Conservation (phyloP, 2,329 filamentous ascomycete genomes). For the Colletotrichum sp. region DNA sequence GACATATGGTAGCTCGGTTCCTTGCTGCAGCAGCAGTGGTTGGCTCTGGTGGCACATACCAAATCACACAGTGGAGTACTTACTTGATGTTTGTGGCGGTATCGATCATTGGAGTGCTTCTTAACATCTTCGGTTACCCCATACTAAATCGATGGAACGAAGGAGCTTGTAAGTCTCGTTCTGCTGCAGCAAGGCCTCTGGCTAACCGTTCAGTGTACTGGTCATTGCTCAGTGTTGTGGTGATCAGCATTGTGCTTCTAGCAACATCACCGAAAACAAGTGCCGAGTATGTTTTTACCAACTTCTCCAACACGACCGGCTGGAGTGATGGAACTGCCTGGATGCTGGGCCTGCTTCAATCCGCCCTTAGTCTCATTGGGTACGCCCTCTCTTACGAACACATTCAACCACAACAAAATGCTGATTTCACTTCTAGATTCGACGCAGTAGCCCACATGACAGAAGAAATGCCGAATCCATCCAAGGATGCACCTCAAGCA, state of each 20-base stretch:
- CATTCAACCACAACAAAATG: not conserved
- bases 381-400: slow-evolving; percentile 47
- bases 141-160: slow-evolving; percentile 48
- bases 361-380: slow-evolving; percentile 37
- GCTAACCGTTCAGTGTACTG: slow-evolving; percentile 36
- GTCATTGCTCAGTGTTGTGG: slow-evolving; percentile 45
- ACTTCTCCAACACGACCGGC: slow-evolving; percentile 49
- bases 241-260: slow-evolving; percentile 49
- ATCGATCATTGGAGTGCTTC: slow-evolving; percentile 37
- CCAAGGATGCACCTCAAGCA: slow-evolving; percentile 35
- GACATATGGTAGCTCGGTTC: slow-evolving; percentile 39
- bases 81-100: slow-evolving; percentile 48
- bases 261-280: slow-evolving; percentile 47
- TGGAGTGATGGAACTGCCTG: slow-evolving; percentile 52
- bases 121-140: slow-evolving; percentile 46
- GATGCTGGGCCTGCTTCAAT: slow-evolving; percentile 51
- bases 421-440: slow-evolving; percentile 29
- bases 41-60: slow-evolving; percentile 41
- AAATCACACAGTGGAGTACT: slow-evolving; percentile 41
- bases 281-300: slow-evolving; percentile 46
- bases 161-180: slow-evolving; percentile 34
- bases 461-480: slow-evolving; percentile 36
- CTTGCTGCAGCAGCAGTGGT: slow-evolving; percentile 46
- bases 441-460: slow-evolving; percentile 37
- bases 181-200: not conserved